Base-by-base conservation (phyloP, 164 flowering plant genomes). In the Vitis amurensis region DNA sequence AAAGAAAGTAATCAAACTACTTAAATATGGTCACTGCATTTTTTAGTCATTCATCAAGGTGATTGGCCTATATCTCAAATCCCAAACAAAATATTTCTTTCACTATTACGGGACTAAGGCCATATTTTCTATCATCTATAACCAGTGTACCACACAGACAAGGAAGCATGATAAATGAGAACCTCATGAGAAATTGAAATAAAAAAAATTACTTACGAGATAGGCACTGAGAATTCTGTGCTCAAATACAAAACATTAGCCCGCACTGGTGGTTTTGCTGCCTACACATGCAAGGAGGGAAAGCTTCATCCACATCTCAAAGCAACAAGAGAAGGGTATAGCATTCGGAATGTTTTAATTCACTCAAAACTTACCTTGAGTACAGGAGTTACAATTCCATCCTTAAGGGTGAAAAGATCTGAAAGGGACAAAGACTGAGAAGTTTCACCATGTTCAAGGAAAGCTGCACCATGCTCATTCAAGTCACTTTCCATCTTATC, bases 391-490 rank as follows among this genome's bases (percentile, higher is more conserved):
- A 93, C 92, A 55, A 70, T n/a, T 60, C 91, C 99, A 88, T 91
- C 91, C 70, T 85, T 83, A 8, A 87, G 13, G 23, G 78, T 72
- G 70, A 95, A 95, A 29, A 95, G 70, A 69, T 93, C 99, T 7
- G 98, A 90, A 69, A 95, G 86, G 9, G 92, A 86, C 64, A 95
- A 69, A 4, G 98, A 93, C 79, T 93, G 98, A 73, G 99, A 90
- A 51, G 99, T 95, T 73, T 89, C 87, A 19, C 98, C 99, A 6
- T 83, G 82, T 75, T 82, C 81, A 37, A 95, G 90, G 63, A 95
- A 95, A 44, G 62, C 75, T 1, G 92, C 78, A 14, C 99, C 98
- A 30, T 85, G 77, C 68, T 90, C 91, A 73, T 91, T 88, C 77
- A 95, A 79, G 79, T 91, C 97, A 71, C 74, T 79, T 14, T 73